Evolutionary conservation across 1,139 yeast species (phyloP), one percentile per base, ranked within the genome.

Genomic region (Pichia sp.): DNA sequence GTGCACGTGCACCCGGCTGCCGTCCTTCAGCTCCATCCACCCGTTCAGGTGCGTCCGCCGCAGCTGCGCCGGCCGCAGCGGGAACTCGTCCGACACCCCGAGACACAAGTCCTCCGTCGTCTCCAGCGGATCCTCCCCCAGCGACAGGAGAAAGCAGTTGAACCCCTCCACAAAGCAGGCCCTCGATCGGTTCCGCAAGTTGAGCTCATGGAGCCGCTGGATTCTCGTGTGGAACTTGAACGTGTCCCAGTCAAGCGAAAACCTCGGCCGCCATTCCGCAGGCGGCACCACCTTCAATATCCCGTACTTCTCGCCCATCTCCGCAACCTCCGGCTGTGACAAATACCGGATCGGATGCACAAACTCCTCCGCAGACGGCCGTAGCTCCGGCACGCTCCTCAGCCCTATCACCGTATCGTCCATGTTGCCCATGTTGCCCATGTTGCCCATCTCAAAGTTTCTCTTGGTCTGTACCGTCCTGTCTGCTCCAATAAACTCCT

Each of bases 261-360:
- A 76, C 0, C 75, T 72, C 1, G 87, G 85, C 53, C 71, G 70
- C 80, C 87, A 84, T 11, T 65, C 72, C 5, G 60, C 55, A 0
- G 93, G 93, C 2, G 95, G 90, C 1, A 79, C 74, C 1, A 87
- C 62, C 64, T 86, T 87, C 34, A 87, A 69, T 62, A 87, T 76
- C 0, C 95, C 95, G 66, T 74, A 85, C 49, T 73, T 67, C 10
- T 71, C 71, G 5, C 93, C 95, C 31, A 84, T 63, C n/a, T 70
- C 63, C 11, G 75, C 69, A 4, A 82, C 71, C 49, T 75, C 77
- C 0, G 76, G 72, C 26, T 81, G 73, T 1, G 87, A 80, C 36
- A 87, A 70, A 64, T 81, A 87, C 4, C 70, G 72, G 46, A 86
- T 82, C 0, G 93, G 93, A 62, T 82, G 78, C 4, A 63, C 65